These are phyloP conservation scores for Penicillium ucsense DNA, from an alignment of 495 filamentous ascomycete species.

Conservation along the genomic window DNA sequence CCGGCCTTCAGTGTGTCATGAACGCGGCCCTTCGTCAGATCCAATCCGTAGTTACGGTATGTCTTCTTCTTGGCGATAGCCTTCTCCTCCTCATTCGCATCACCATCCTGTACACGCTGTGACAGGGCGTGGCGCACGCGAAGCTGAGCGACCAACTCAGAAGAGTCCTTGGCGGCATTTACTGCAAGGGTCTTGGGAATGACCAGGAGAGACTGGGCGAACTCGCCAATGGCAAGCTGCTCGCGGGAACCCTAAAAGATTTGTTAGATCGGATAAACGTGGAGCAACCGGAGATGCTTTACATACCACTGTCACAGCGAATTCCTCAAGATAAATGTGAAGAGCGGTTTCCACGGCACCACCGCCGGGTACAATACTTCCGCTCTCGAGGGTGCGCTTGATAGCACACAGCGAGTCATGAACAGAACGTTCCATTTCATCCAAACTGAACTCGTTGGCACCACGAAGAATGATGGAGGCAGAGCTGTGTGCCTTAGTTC, in stretches of 20 bases:
- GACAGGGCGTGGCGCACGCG: constrained; percentile 90
- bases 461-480: constrained; percentile 96
- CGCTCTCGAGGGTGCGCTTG: constrained; percentile 94
- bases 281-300: neutral
- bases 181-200: constrained; percentile 96
- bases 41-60: constrained; percentile 96
- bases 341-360: constrained; percentile 97
- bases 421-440: constrained; percentile 98
- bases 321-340: constrained; percentile 98
- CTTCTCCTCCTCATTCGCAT: constrained; percentile 79
- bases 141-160: constrained; percentile 90
- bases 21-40: constrained; percentile 82
- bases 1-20: constrained; percentile 90
- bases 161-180: constrained; percentile 93
- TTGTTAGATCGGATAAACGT: constrained; percentile 7
- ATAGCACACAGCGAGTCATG: constrained; percentile 95
- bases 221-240: constrained; percentile 96
- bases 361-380: constrained; percentile 91
- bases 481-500: constrained; percentile 84
- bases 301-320: constrained; percentile 87
- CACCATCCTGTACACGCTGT: constrained; percentile 75
- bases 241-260: constrained; percentile 71
- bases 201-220: constrained; percentile 84
- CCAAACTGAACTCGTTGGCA: constrained; percentile 90
- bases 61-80: constrained; percentile 83